These are phyloP conservation scores for Aspergillus melleus DNA, from an alignment of 2,329 filamentous ascomycete genomes.

Conservation along the genomic window DNA sequence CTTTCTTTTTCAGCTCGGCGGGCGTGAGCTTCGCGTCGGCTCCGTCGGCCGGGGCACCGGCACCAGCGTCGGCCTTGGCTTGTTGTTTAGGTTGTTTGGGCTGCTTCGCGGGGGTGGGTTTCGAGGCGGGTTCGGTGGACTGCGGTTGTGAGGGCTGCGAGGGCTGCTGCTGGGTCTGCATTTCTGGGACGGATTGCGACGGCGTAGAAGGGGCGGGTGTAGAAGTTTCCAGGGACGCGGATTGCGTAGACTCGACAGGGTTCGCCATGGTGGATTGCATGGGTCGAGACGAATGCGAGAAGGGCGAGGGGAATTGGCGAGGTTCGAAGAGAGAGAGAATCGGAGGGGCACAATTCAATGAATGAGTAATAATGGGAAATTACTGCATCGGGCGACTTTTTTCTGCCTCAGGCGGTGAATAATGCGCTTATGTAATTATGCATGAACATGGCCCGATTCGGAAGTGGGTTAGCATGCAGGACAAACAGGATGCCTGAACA, in stretches of 20 bases:
- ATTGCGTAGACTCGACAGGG: slow-evolving; percentile 23
- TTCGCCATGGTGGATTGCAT: slow-evolving; percentile 29
- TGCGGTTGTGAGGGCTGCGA: slow-evolving; percentile 1
- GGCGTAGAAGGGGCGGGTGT: slow-evolving; percentile 20
- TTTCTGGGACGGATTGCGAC: slow-evolving; percentile 18
- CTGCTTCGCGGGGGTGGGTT: slow-evolving; percentile 16
- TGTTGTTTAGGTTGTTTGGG: slow-evolving; percentile 17
- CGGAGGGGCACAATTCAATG: neutral
- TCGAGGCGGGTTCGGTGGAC: slow-evolving; percentile 23
- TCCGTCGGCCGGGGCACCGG: slow-evolving; percentile 23
- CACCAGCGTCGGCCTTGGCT: slow-evolving; percentile 25
- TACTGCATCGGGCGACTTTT: slow-evolving; percentile 15
- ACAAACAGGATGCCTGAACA: neutral
- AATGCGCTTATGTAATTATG: neutral
- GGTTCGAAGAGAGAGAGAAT: slow-evolving; percentile 10
- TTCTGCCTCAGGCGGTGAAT: slow-evolving; percentile 2
- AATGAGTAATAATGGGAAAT: neutral
- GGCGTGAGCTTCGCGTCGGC: slow-evolving; percentile 38
- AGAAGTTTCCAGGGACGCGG: slow-evolving; percentile 15
- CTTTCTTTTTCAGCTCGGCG: slow-evolving; percentile 83
- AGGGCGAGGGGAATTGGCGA: slow-evolving; percentile 27
- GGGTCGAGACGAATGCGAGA: slow-evolving; percentile 17
- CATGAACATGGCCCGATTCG: too few relatives aligned
- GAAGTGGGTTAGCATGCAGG: neutral
- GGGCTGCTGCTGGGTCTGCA: slow-evolving; percentile 14